These are phyloP conservation scores for Neonectria coccinea DNA, from an alignment of 2,329 filamentous ascomycete species.

Conservation along the genomic window DNA sequence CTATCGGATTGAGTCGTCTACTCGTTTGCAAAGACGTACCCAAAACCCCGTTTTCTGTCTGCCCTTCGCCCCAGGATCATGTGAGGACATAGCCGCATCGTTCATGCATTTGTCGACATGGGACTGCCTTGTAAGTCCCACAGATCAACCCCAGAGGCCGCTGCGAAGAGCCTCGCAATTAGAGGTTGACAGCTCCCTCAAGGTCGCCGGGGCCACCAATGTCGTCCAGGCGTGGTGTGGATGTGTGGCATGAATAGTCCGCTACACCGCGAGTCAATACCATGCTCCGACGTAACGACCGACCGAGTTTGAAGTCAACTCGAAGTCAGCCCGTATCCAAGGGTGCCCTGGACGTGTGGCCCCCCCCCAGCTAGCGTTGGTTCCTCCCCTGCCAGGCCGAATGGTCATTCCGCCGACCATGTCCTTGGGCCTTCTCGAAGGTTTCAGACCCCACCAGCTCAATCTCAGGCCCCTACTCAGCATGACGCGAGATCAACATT, in stretches of 20 bases:
- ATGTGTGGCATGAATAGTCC: constrained; percentile 34
- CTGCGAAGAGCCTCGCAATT: constrained; percentile 33
- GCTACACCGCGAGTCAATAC: constrained; percentile 43
- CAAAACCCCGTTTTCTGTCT: constrained; percentile 23
- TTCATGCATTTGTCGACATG: constrained; percentile 41
- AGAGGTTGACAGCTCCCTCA: constrained; percentile 31
- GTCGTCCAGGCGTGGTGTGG: constrained; percentile 27
- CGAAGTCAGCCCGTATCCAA: constrained; percentile 43
- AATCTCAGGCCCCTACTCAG: constrained; percentile 36
- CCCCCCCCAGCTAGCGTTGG: constrained; percentile 36
- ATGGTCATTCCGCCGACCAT: constrained; percentile 47
- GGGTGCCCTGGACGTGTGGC: constrained; percentile 28
- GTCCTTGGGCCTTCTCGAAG: constrained; percentile 49
- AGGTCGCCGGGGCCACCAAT: constrained; percentile 1
- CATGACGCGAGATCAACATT: constrained; percentile 46
- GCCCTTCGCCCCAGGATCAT: constrained; percentile 27
- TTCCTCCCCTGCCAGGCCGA: constrained; percentile 36
- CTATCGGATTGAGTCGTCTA: constrained; percentile 4
- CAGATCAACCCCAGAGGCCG: constrained; percentile 32
- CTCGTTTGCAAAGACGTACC: constrained; percentile 11
- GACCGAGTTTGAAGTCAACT: constrained; percentile 28
- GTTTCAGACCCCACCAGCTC: constrained; percentile 43
- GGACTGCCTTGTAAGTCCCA: constrained; percentile 31
- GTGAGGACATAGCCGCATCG: constrained; percentile 30
- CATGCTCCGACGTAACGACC: constrained; percentile 37